Evolutionary conservation across 2,329 filamentous ascomycete genomes (phyloP), one percentile per base, ranked within the genome.

Genomic region (Delphinella strobiligena): DNA sequence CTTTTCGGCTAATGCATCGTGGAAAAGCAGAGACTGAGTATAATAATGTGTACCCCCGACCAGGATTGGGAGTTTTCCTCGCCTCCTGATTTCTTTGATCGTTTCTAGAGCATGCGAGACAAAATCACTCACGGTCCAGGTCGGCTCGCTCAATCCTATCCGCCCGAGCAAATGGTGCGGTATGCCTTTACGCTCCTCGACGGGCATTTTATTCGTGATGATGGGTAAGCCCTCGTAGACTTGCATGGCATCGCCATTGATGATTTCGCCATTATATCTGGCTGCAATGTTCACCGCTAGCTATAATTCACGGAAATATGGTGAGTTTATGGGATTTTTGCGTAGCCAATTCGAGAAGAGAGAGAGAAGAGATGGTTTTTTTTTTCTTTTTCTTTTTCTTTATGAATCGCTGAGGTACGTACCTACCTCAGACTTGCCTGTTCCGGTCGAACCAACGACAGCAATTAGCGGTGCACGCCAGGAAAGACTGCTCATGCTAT

Each of bases 181-280:
- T 9, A 98, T 69, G 8, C 81, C 84, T 45, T 80, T 74, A 52
- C 78, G 79, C 57, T 96, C 89, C 15, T 77, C 70, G 1, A 55
- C 38, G 0, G 83, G 75, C 43, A 96, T 82, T 58, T 96, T 93
- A 60, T 98, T 98, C 18, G 91, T 98, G 50, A 96, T 89, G 47
- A 96, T 80, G 4, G 91, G 87, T 32, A 98, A 67, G 2, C 91
- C 91, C 38, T 75, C 73, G 60, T 98, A 98, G 63, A 98, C 78
- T 59, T 98, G 91, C 87, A 98, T 94, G 30, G 91, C 91, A 68
- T 98, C 91, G 34, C 85, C 85, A 56, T 98, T 98, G 63, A 98
- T 87, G 38, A 98, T 75, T 61, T 98, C 91, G 54, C 93, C 91
- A 59, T 91, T 80, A 61, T 87, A 88, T 16, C 72, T 75, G 31